Evolutionary conservation across 352 stramenopile genomes (phyloP), one percentile per base, ranked within the genome.

Genomic region (Pythium dissimile): DNA sequence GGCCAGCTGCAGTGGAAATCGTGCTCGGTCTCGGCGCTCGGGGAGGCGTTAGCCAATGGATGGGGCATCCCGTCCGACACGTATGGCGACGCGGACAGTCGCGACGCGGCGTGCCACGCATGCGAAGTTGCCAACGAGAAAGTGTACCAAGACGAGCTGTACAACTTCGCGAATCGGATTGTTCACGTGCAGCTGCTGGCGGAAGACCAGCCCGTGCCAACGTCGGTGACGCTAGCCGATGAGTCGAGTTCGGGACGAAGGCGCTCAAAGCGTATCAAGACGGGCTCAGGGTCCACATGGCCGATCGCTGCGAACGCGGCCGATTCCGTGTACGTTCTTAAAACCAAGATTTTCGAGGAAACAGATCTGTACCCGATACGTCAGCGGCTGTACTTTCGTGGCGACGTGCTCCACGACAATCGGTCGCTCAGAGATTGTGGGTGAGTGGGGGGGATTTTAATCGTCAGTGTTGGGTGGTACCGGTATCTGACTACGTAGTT

Each of bases 311-410:
- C 80, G 3, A 89, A 80, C 47, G 72, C 84, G 6, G 73, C 68
- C 24, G 84, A 94, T 54, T 86, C 77, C 0, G 75, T 92, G 12
- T 88, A 86, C 35, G 73, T 89, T 43, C 54, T 94, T 9, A 94
- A 94, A 54, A 72, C 77, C 5, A 88, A 86, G 44, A 86, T 94
- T 27, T 89, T 77, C 45, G 74, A 80, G 3, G 77, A 88, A 44
- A 84, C 79, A 8, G 84, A 89, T 60, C 68, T 71, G 8, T 70
- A 85, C 11, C 84, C 84, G 15, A 83, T 82, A 30, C 77, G 77
- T 24, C 84, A 94, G 55, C 66, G 71, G 8, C 65, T 94, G 1
- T 94, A 89, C 47, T 92, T 84, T 54, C 72, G 74, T 32, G 84
- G 84, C 11, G 54, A 77, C 2, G 26, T 80, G 16, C 64, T 94